Percentiles rank a stretch among this genome's conserved stretches.
Conservation (phyloP, 306 rosid genomes). For the Herpetospermum pedunculosum region DNA sequence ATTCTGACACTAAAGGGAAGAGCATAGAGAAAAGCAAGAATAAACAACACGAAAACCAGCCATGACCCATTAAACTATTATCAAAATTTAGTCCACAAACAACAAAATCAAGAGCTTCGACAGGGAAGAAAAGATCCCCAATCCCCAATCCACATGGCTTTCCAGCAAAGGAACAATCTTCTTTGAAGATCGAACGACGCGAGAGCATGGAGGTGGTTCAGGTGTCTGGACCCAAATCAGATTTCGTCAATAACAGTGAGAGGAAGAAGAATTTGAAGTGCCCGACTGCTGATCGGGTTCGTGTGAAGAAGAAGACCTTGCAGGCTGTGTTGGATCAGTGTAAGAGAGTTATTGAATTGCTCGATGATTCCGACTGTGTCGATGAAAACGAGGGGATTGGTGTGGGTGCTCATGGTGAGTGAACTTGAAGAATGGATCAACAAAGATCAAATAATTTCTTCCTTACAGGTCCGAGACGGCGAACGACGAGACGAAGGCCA, state of each 20-base stretch:
- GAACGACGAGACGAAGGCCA: too few relatives aligned
- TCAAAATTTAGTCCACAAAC: too few relatives aligned
- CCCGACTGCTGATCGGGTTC: slow-evolving; percentile 34
- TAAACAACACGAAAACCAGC: not conserved
- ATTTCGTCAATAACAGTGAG: not conserved
- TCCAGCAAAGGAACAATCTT: not conserved
- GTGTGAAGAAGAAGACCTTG: slow-evolving; percentile 63
- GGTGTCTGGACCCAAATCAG: slow-evolving; percentile 25
- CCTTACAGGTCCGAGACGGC: too few relatives aligned
- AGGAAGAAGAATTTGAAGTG: slow-evolving; percentile 13
- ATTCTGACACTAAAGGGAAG: not conserved
- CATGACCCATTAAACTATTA: not conserved
- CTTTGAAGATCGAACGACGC: not conserved
- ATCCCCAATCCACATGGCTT: not conserved
- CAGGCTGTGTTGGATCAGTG: slow-evolving; percentile 73
- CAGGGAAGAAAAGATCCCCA: not conserved
- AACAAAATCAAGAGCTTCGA: too few relatives aligned
- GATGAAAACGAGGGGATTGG: slow-evolving; percentile 21
- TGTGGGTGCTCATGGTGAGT: too few relatives aligned
- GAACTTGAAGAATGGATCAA: slow-evolving; percentile 10
- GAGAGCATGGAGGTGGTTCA: slow-evolving; percentile 40
- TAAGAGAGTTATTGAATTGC: slow-evolving; percentile 65
- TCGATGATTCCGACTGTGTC: slow-evolving; percentile 21
- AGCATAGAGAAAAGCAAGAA: not conserved
- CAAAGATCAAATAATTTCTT: too few relatives aligned